A percentile compares a stretch with the other conserved stretches of the same genome.
Conservation (phyloP, 2,329 filamentous ascomycete species). For the Epichloe coenophiala region DNA sequence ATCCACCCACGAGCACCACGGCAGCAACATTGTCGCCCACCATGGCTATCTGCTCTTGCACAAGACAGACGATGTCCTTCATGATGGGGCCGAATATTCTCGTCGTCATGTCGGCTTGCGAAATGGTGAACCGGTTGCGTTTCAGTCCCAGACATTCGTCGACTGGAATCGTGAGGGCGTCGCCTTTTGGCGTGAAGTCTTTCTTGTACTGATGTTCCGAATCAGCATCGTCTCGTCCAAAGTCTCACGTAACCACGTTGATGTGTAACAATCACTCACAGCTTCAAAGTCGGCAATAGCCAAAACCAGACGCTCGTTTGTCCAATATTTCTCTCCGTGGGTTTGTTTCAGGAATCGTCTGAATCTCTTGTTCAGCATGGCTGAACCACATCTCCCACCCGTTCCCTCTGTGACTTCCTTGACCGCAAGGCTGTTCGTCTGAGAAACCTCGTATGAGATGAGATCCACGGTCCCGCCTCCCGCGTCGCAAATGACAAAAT, state of each 20-base stretch:
- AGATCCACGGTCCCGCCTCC: slow-evolving; percentile 41
- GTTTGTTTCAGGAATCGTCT: slow-evolving; percentile 28
- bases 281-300: slow-evolving; percentile 31
- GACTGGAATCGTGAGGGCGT: slow-evolving; percentile 23
- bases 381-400: slow-evolving; percentile 35
- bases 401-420: slow-evolving; percentile 34
- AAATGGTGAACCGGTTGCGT: slow-evolving; percentile 18
- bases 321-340: slow-evolving; percentile 29
- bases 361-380: slow-evolving; percentile 35
- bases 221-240: no score
- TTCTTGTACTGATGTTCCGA: slow-evolving; percentile 21
- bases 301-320: slow-evolving; percentile 25
- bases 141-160: slow-evolving; percentile 20
- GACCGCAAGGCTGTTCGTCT: slow-evolving; percentile 28
- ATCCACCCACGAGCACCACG: slow-evolving; percentile 35
- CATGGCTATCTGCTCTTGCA: slow-evolving; percentile 27
- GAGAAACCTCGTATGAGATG: slow-evolving; percentile 36
- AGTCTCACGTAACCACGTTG: neutral
- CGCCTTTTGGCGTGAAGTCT: slow-evolving; percentile 20
- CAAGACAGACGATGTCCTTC: slow-evolving; percentile 29
- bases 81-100: slow-evolving; percentile 29
- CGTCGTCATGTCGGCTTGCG: slow-evolving; percentile 52
- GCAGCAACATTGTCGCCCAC: slow-evolving; percentile 21
- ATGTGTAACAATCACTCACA: slow-evolving; percentile 14
- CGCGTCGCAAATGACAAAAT: slow-evolving; percentile 39